A percentile compares a stretch with the other conserved stretches of the same genome.
phyloP scores from a whole-genome alignment of 176 grass and related monocot species.

The Olyra latifolia region DNA sequence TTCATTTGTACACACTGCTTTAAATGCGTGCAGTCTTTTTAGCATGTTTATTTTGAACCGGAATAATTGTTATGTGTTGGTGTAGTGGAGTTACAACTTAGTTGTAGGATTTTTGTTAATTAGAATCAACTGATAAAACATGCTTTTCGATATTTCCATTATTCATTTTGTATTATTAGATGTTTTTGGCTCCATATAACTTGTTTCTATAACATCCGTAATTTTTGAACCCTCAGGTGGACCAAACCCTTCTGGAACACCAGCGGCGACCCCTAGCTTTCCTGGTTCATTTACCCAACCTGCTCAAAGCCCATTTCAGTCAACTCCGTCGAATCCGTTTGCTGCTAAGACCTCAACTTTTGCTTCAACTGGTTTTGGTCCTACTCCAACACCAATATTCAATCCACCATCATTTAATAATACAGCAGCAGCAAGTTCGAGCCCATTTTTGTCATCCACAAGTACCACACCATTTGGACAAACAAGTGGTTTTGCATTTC shows the following conservation, averaged over 20 bases:
- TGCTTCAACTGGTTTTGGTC: conserved; percentile 46
- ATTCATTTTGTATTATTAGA: conserved; percentile 29
- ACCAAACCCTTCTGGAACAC: conserved; percentile 62
- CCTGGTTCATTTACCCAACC: conserved; percentile 21
- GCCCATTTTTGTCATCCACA: conserved; percentile 35
- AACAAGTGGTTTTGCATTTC: conserved; percentile 55
- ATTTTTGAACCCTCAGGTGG: conserved; percentile 60
- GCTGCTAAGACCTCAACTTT: conserved; percentile 46
- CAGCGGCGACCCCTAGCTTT: conserved; percentile 28
- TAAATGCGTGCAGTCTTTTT: conserved; percentile 6
- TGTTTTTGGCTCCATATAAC: conserved; percentile 26
- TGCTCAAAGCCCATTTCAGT: conserved; percentile 44
- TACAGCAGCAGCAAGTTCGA: conserved; percentile 38
- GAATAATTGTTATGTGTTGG: not conserved
- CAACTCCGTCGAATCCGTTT: conserved; percentile 52
- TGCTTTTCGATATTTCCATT: not conserved
- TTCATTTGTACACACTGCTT: conserved; percentile 13
- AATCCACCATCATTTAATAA: conserved; percentile 32
- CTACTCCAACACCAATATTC: conserved; percentile 36
- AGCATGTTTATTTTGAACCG: conserved; percentile 16
- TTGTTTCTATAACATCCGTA: conserved; percentile 14
- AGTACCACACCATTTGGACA: conserved; percentile 50
- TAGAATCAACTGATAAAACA: conserved; percentile 7
- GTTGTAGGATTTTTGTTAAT: not conserved
- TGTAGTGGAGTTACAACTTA: conserved; percentile 14